phyloP scores from a whole-genome alignment of 306 rosid genomes.

The Fragaria vesca region DNA sequence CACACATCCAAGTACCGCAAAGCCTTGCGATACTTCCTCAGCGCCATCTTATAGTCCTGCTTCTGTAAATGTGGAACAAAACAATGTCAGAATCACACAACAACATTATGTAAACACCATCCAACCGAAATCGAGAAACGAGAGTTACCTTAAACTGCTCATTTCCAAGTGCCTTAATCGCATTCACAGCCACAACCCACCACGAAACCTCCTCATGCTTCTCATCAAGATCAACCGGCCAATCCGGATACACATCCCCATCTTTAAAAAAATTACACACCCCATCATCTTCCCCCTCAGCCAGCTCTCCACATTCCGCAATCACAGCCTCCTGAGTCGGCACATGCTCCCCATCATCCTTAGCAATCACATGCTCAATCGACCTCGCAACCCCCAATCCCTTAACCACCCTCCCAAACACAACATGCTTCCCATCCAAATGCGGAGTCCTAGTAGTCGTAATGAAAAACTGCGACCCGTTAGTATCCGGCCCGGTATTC shows the following conservation, averaged over 20 bases:
- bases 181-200: conserved; percentile 68
- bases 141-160: conserved; percentile 49
- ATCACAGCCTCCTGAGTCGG: conserved; percentile 47
- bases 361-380: conserved; percentile 40
- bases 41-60: conserved; percentile 77
- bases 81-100: background rate
- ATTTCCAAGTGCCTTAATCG: conserved; percentile 64
- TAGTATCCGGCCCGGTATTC: conserved; percentile 57
- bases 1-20: conserved; percentile 70
- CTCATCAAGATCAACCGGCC: conserved; percentile 64
- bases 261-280: conserved; percentile 61
- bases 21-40: conserved; percentile 71
- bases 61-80: conserved; percentile 32
- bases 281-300: conserved; percentile 63
- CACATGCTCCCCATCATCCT: conserved; percentile 33
- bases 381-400: conserved; percentile 81
- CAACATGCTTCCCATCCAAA: conserved; percentile 79
- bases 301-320: conserved; percentile 62
- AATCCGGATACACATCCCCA: conserved; percentile 67
- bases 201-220: conserved; percentile 56
- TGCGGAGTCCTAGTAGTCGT: conserved; percentile 54
- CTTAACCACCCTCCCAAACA: conserved; percentile 63
- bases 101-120: background rate
- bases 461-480: conserved; percentile 69
- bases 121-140: background rate